phyloP scores from a whole-genome alignment of 257 asterid genomes.

The Mitragyna speciosa region DNA sequence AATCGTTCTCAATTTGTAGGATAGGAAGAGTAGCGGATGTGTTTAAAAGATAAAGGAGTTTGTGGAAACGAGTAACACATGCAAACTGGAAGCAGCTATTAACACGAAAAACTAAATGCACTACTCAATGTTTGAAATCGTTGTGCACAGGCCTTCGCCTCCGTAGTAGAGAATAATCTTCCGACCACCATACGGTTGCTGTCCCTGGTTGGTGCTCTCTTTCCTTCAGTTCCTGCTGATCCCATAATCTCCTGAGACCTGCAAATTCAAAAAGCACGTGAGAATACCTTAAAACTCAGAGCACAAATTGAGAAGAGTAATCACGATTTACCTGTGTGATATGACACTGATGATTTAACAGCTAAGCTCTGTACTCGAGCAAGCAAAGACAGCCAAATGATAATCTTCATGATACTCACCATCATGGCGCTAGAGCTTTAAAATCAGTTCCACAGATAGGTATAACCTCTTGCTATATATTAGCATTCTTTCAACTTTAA shows the following conservation, averaged over 20 bases:
- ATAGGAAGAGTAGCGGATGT: not conserved
- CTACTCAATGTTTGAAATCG: conserved; percentile 5
- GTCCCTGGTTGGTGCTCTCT: not conserved
- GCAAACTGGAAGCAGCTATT: not conserved
- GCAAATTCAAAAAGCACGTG: not conserved
- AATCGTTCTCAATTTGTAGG: not conserved
- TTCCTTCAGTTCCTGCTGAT: not conserved
- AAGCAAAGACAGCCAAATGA: conserved; percentile 14
- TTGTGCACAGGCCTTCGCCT: conserved; percentile 20
- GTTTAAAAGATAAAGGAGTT: too few relatives aligned
- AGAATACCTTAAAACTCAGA: not conserved
- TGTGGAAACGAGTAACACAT: not conserved
- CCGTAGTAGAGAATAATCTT: conserved; percentile 18
- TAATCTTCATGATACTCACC: conserved; percentile 3
- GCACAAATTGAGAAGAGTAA: not conserved
- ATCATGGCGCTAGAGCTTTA: not conserved
- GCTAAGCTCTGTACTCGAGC: conserved; percentile 3
- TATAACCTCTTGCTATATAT: not conserved
- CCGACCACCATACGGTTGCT: conserved; percentile 9
- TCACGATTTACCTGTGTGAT: conserved; percentile 9
- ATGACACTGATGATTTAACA: not conserved
- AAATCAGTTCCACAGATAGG: not conserved
- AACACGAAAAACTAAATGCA: not conserved
- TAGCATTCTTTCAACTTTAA: not conserved
- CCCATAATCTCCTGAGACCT: conserved; percentile 5